A percentile compares a stretch with the other conserved stretches of the same genome.
Conservation (phyloP, 495 filamentous ascomycete species). For the Penicillium diatomitis region DNA sequence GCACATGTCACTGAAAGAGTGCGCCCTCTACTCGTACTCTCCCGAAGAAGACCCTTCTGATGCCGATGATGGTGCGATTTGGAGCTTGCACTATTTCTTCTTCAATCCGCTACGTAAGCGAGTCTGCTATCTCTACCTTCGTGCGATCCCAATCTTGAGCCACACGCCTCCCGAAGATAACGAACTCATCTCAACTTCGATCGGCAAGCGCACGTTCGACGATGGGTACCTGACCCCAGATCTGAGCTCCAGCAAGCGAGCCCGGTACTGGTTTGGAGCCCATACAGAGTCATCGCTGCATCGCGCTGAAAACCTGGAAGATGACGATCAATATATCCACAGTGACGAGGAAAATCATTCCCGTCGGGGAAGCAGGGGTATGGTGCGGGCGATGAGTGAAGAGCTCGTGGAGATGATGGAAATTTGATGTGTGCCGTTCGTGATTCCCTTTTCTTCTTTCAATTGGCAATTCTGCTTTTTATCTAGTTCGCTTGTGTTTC, state of each 20-base stretch:
- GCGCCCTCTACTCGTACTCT: slow-evolving; percentile 74
- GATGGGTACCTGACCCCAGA: slow-evolving; percentile 40
- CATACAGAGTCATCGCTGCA: slow-evolving; percentile 29
- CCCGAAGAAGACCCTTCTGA: slow-evolving; percentile 81
- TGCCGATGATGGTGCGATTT: slow-evolving; percentile 84
- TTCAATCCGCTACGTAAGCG: slow-evolving; percentile 89
- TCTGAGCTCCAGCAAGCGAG: slow-evolving; percentile 61
- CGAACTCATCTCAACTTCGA: slow-evolving; percentile 30
- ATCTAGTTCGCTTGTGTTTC: slow-evolving; percentile 4
- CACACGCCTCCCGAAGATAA: slow-evolving; percentile 43
- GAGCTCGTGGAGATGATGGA: slow-evolving; percentile 68
- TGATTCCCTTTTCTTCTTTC: too few relatives aligned
- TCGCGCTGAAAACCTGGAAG: slow-evolving; percentile 36
- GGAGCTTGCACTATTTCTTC: slow-evolving; percentile 95
- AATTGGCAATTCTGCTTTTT: background rate
- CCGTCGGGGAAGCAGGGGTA: slow-evolving; percentile 33
- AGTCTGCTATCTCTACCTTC: slow-evolving; percentile 89
- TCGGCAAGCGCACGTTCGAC: slow-evolving; percentile 40
- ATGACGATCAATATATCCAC: slow-evolving; percentile 35
- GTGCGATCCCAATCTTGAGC: slow-evolving; percentile 73
- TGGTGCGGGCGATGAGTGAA: slow-evolving; percentile 60
- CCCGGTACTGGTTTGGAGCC: slow-evolving; percentile 75
- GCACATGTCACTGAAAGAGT: slow-evolving; percentile 82
- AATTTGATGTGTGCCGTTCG: slow-evolving; percentile 21
- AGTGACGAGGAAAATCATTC: slow-evolving; percentile 37